phyloP scores from a whole-genome alignment of 2,329 filamentous ascomycete genomes.

The Neopestalotiopsis rosae region DNA sequence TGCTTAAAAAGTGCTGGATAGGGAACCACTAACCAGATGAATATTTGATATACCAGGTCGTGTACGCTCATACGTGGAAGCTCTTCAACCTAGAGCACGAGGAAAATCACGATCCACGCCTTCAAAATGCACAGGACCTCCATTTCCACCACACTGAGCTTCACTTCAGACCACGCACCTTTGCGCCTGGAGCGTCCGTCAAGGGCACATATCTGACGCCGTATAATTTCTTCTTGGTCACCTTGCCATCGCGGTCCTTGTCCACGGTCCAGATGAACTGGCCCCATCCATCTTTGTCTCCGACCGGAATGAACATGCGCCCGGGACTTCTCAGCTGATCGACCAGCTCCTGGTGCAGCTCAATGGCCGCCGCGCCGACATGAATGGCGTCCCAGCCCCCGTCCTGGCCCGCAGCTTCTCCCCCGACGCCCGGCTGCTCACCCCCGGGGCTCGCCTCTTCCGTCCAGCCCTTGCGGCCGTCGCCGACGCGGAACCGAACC shows the following conservation, averaged over 20 bases:
- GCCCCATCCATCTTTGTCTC: slow-evolving; percentile 50
- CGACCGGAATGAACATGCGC: slow-evolving; percentile 79
- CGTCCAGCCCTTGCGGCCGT: slow-evolving; percentile 72
- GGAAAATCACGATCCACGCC: no score
- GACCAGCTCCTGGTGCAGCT: slow-evolving; percentile 74
- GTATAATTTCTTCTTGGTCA: slow-evolving; percentile 67
- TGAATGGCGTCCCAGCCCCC: slow-evolving; percentile 90
- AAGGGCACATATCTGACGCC: slow-evolving; percentile 80
- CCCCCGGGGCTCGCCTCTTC: slow-evolving; percentile 37
- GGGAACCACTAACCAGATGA: no score
- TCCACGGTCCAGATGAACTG: slow-evolving; percentile 79
- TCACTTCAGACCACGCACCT: neutral
- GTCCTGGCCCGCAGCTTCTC: slow-evolving; percentile 45
- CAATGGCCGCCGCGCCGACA: slow-evolving; percentile 83
- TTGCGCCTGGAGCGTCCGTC: slow-evolving; percentile 66
- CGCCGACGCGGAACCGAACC: slow-evolving; percentile 76
- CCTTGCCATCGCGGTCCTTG: slow-evolving; percentile 68
- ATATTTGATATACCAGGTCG: no score
- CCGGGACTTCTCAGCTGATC: slow-evolving; percentile 82
- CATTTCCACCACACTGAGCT: neutral
- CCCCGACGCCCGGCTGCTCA: slow-evolving; percentile 31
- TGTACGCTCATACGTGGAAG: no score
- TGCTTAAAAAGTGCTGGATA: no score
- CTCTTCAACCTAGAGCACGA: no score
- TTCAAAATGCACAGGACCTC: neutral